Conservation (phyloP, 2,329 filamentous ascomycete genomes). For the Phoma sp. region DNA sequence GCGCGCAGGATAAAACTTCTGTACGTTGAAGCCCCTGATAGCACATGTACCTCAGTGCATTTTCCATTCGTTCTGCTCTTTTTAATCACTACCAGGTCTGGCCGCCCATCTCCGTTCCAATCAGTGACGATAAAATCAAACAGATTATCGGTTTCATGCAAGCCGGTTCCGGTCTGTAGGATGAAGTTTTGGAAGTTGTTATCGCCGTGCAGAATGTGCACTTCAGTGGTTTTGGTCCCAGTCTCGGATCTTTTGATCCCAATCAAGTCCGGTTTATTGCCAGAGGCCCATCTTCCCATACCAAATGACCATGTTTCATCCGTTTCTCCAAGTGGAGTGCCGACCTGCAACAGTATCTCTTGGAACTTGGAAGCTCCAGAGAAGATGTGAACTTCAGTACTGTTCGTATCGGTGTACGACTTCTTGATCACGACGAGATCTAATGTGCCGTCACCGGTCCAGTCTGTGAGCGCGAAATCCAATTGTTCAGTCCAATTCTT, state of each 20-base stretch:
- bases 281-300: neutral
- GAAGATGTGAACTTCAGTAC: neutral
- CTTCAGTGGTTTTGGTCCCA: neutral
- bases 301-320: neutral
- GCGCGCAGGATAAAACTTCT: neutral
- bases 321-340: neutral
- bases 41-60: neutral
- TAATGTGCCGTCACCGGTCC: neutral
- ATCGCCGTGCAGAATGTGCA: neutral
- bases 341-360: neutral
- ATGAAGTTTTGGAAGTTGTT: neutral
- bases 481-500: neutral
- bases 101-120: neutral
- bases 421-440: constrained; percentile 1
- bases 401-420: neutral
- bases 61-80: neutral
- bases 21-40: neutral
- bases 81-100: neutral
- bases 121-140: constrained; percentile 1
- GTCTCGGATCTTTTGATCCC: neutral
- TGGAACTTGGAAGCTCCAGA: neutral
- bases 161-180: neutral
- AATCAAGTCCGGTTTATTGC: neutral
- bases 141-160: neutral
- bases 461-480: neutral